Base-by-base conservation (phyloP, 441 rosid genomes). In the Pelargonium fulgidum region DNA sequence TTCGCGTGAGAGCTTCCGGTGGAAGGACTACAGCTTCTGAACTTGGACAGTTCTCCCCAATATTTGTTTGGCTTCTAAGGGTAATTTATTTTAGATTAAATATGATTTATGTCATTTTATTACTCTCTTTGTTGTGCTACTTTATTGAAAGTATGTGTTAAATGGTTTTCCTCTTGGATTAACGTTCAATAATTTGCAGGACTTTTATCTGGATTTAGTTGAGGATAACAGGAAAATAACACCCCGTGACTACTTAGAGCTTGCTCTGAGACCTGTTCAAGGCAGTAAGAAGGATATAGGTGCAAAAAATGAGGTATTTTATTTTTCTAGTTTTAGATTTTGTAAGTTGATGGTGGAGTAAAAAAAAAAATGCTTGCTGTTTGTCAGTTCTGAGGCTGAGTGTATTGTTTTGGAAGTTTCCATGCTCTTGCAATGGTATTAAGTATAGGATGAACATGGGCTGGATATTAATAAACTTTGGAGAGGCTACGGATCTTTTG, bases 1-100 rank as follows among this genome's bases (percentile, higher is more conserved):
- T 94, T 80, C 90, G 93, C 65, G 94, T 94, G 3, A 90, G 89
- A 81, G 97, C 99, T 59, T 85, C 92, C 71, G 93, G 90, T 62
- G 97, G 96, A 78, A 86, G 79, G 52, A 84, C 75, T 67, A 68
- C 88, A 54, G 89, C 87, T 63, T 87, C 98, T 69, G 99, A 94
- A 75, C 78, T 92, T 76, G 98, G 97, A 44, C 94, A 86, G 71
- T 94, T 90, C 80, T 89, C 98, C n/a, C 99, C 99, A 58, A 89
- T 94, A 66, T 94, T 94, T 83, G 93, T 94, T 79, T 94, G 99
- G 99, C 96, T 94, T 62, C 80, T 94, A 56, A 85, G 99, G 86
- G 99, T 94, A 86, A 74, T 75, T 58, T 24, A 50, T 75, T 77
- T 29, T 11, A 16, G 44, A 13, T 74, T 33, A 33, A 33, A 33